Evolutionary conservation across 176 grass and related monocot species (phyloP).

Genomic region (Olyra latifolia): DNA sequence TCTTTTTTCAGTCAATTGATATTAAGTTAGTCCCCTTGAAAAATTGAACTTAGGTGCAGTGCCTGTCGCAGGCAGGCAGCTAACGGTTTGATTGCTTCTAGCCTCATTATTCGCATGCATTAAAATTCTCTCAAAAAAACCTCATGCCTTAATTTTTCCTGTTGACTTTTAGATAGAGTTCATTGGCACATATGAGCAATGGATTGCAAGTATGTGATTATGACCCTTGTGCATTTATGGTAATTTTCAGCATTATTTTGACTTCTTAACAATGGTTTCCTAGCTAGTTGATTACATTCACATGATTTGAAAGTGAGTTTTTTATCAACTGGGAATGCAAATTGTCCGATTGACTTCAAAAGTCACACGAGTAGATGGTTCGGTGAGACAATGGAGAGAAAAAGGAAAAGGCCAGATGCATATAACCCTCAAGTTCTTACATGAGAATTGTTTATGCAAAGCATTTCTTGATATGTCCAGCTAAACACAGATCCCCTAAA

Average conservation of each 20-base stretch:
- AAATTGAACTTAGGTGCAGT: background rate
- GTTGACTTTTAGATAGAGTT: background rate
- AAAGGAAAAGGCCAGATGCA: background rate
- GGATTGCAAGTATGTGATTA: background rate
- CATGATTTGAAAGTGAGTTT: background rate
- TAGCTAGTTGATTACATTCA: background rate
- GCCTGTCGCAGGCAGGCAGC: background rate
- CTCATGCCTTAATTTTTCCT: background rate
- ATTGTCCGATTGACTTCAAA: background rate
- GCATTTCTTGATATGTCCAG: background rate
- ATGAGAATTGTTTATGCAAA: background rate
- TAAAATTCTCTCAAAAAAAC: too few species aligned
- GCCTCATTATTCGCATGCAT: background rate
- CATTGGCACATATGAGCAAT: background rate
- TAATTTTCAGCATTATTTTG: constrained; percentile 1
- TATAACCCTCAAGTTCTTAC: background rate
- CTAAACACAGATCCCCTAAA: background rate
- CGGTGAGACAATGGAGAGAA: background rate
- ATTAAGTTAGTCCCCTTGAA: too few species aligned
- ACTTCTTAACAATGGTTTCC: background rate
- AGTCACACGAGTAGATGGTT: constrained; percentile 1
- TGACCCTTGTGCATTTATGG: background rate
- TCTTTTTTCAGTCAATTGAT: too few species aligned
- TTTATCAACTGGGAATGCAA: background rate
- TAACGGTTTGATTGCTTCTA: background rate